phyloP scores from a whole-genome alignment of 202 grass and related monocot genomes.

The Panicum virgatum region DNA sequence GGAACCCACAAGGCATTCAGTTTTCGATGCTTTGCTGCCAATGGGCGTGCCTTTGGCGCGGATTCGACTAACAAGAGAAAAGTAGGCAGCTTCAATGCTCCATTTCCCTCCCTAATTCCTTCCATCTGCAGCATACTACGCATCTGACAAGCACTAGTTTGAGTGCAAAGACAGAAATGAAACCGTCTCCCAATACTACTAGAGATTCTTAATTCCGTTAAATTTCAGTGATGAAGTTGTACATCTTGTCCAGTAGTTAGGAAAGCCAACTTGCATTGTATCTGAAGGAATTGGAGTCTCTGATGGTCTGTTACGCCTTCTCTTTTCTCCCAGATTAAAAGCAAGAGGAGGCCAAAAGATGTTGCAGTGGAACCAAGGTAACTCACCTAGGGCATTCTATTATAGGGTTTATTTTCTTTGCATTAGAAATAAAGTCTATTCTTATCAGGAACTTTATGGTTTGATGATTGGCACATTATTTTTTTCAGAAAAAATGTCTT shows the following conservation, averaged over 20 bases:
- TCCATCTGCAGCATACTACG: neutral
- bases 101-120: neutral
- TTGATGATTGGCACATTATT: neutral
- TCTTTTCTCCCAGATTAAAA: slow-evolving; percentile 44
- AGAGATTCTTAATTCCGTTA: slow-evolving; percentile 6
- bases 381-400: neutral
- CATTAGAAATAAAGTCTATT: neutral
- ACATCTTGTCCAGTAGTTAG: neutral
- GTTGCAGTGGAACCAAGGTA: slow-evolving; percentile 52
- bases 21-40: slow-evolving; percentile 39
- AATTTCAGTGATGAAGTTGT: neutral
- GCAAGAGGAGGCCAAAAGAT: slow-evolving; percentile 55
- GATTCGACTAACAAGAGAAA: slow-evolving; percentile 42
- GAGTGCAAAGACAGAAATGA: neutral
- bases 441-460: neutral
- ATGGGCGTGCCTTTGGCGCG: slow-evolving; percentile 30
- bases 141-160: neutral
- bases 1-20: neutral
- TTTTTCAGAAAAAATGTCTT: neutral
- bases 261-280: neutral
- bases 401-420: neutral
- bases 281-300: slow-evolving; percentile 10
- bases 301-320: neutral
- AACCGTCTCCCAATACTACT: neutral
- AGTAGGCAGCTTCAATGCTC: slow-evolving; percentile 32